Evolutionary conservation across 73 alveolate genomes (phyloP).

Genomic region (Uronychia setigera): DNA sequence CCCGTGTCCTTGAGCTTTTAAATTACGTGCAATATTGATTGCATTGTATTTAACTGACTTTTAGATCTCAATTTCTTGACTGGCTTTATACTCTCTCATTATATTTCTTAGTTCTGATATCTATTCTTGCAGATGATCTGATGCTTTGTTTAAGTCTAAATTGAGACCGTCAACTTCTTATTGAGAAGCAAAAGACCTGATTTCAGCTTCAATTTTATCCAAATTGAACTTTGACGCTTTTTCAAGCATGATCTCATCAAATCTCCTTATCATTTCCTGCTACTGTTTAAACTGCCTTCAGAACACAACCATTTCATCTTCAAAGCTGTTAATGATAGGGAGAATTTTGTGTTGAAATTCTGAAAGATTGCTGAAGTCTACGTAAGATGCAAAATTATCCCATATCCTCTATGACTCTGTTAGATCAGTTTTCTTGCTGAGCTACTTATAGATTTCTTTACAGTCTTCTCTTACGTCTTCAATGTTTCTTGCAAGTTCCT

Average conservation of each 20-base stretch:
- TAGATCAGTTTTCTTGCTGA: neutral
- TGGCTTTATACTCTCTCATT: neutral
- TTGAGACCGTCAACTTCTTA: neutral
- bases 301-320: neutral
- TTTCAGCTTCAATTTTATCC: neutral
- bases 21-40: neutral
- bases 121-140: neutral
- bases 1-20: neutral
- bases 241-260: slow-evolving; percentile 27
- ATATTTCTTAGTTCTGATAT: neutral
- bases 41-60: neutral
- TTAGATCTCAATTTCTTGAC: neutral
- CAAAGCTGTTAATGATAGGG: slow-evolving; percentile 20
- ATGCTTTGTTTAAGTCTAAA: neutral
- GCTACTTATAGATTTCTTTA: neutral
- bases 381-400: slow-evolving; percentile 15
- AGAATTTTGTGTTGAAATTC: slow-evolving; percentile 12
- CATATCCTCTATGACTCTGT: neutral
- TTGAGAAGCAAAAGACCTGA: neutral
- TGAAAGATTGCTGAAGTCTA: slow-evolving; percentile 3
- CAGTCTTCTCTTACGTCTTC: neutral
- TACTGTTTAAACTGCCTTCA: neutral
- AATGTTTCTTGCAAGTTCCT: neutral
- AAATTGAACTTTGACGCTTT: slow-evolving; percentile 20
- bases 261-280: slow-evolving; percentile 9